Evolutionary conservation across 208 protist species (phyloP).

Genomic region (Leishmania gerbilli): DNA sequence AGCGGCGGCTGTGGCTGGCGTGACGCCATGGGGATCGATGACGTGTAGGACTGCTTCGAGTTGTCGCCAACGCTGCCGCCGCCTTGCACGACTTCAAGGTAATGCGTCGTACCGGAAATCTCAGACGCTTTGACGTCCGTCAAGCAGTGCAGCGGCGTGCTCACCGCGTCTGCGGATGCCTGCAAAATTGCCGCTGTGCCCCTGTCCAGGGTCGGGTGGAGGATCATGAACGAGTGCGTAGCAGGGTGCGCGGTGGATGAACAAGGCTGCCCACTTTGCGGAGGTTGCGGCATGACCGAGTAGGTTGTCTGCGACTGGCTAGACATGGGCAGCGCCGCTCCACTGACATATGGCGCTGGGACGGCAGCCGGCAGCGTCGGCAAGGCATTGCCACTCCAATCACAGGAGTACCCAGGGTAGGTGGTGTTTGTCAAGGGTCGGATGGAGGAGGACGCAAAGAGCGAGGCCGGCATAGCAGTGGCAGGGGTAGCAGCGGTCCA

Average conservation of each 20-base stretch:
- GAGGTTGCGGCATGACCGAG: background rate
- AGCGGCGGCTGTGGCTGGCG: background rate
- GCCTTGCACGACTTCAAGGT: background rate
- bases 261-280: background rate
- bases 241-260: background rate
- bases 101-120: background rate
- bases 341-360: background rate
- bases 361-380: background rate
- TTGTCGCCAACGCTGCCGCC: background rate
- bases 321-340: background rate
- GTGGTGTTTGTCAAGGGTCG: background rate
- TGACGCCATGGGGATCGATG: background rate
- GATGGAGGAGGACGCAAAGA: background rate
- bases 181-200: background rate
- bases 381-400: background rate
- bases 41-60: background rate
- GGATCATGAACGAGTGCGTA: constrained; percentile 10
- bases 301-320: background rate
- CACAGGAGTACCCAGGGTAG: background rate
- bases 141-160: background rate
- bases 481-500: background rate
- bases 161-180: background rate
- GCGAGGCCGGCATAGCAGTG: background rate
- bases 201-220: background rate
- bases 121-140: background rate